phyloP scores from a whole-genome alignment of 1,139 yeast species.

The Magnusiomyces paraingens region DNA sequence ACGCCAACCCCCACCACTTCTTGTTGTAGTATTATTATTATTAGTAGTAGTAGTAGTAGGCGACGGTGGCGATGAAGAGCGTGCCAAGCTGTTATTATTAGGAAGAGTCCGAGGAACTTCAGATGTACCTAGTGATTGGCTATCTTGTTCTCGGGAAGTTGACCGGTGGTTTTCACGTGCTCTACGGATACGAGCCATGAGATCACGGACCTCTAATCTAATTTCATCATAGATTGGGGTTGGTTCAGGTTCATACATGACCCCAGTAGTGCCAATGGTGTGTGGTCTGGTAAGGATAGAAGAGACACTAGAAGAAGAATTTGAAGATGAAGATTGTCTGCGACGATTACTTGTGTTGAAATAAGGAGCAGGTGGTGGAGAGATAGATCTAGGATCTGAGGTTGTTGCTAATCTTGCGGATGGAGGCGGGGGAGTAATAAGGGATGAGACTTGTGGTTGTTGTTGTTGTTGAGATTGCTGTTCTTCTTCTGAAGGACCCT shows the following conservation, averaged over 20 bases:
- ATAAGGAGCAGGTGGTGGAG: not conserved
- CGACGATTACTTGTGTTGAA: not conserved
- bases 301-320: too few species aligned
- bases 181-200: constrained; percentile 3
- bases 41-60: not conserved
- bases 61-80: not conserved
- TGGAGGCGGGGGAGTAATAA: not conserved
- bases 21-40: not conserved
- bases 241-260: not conserved
- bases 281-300: not conserved
- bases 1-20: not conserved
- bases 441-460: not conserved
- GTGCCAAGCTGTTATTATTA: too few species aligned
- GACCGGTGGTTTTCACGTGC: not conserved
- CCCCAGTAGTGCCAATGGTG: constrained; percentile 2
- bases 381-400: not conserved
- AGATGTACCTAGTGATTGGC: too few species aligned
- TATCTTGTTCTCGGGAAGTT: too few species aligned
- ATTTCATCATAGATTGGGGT: constrained; percentile 3
- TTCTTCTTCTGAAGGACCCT: constrained; percentile 6
- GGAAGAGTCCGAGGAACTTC: too few species aligned
- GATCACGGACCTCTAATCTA: not conserved
- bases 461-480: not conserved
- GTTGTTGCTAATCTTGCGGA: not conserved
- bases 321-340: not conserved